phyloP scores from a whole-genome alignment of 306 rosid genomes.

The Prunus mira region DNA sequence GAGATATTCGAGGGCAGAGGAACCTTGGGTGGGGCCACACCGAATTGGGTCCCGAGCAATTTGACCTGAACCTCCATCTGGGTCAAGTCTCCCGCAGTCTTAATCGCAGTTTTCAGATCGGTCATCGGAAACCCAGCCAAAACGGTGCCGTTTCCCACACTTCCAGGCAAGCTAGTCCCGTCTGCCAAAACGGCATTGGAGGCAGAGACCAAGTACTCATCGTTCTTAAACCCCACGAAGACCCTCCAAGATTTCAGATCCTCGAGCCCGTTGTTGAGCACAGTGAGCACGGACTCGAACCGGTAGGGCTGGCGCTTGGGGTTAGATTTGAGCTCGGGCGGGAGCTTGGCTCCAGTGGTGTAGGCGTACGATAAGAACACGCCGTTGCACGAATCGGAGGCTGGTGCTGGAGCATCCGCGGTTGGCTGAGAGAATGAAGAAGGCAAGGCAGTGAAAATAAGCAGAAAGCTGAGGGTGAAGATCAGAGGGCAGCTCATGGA shows the following conservation, averaged over 20 bases:
- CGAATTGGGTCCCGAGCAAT: constrained; percentile 72
- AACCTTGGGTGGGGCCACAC: constrained; percentile 60
- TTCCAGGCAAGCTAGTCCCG: constrained; percentile 54
- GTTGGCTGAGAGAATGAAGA: constrained; percentile 26
- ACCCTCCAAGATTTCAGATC: constrained; percentile 86
- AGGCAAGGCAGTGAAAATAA: constrained; percentile 16
- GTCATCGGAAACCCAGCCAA: constrained; percentile 75
- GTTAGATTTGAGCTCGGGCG: constrained; percentile 50
- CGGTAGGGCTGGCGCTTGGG: constrained; percentile 52
- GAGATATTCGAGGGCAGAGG: constrained; percentile 70
- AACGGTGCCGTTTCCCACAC: constrained; percentile 72
- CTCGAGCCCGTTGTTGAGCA: constrained; percentile 75
- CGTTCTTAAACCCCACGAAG: constrained; percentile 70
- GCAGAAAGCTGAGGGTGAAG: constrained; percentile 17
- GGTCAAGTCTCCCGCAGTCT: constrained; percentile 83
- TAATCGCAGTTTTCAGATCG: constrained; percentile 83
- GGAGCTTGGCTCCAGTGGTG: constrained; percentile 38
- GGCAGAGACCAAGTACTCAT: constrained; percentile 71
- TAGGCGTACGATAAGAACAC: constrained; percentile 58
- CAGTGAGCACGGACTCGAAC: constrained; percentile 65
- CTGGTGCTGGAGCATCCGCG: constrained; percentile 30
- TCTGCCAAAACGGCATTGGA: constrained; percentile 58
- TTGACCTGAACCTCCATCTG: constrained; percentile 78
- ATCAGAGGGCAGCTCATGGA: not conserved
- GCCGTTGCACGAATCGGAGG: constrained; percentile 59